Conservation (phyloP, 1,139 yeast genomes). For the Lodderomyces pseudojiufengensis region DNA sequence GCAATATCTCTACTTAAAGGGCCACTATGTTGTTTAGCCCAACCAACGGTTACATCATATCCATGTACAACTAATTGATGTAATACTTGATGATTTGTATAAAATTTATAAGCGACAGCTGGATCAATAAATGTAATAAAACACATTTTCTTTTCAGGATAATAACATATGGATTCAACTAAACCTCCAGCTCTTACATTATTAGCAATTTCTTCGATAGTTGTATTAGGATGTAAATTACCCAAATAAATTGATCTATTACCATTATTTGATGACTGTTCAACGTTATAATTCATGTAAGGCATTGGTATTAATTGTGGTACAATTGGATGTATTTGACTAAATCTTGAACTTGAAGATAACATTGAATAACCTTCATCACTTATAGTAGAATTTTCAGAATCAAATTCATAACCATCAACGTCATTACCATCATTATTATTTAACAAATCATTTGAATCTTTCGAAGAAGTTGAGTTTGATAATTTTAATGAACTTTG, state of each 20-base stretch:
- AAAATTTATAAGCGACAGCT: slow-evolving; percentile 39
- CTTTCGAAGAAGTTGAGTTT: slow-evolving; percentile 1
- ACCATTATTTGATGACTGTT: slow-evolving; percentile 16
- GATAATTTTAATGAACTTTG: slow-evolving; percentile 9
- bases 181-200: slow-evolving; percentile 49
- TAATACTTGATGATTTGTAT: slow-evolving; percentile 41
- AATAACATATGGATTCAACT: slow-evolving; percentile 38
- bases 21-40: slow-evolving; percentile 47
- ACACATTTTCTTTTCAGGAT: slow-evolving; percentile 38
- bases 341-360: slow-evolving; percentile 8
- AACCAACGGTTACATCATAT: slow-evolving; percentile 41
- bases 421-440: neutral
- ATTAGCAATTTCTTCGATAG: slow-evolving; percentile 48
- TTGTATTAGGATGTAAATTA: slow-evolving; percentile 41
- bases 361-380: slow-evolving; percentile 10
- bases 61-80: slow-evolving; percentile 48
- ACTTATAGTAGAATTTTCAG: slow-evolving; percentile 1
- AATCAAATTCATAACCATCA: slow-evolving; percentile 1
- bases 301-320: slow-evolving; percentile 27
- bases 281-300: slow-evolving; percentile 4
- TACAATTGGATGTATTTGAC: neutral
- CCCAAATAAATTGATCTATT: slow-evolving; percentile 46
- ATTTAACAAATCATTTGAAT: neutral
- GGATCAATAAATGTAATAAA: slow-evolving; percentile 47
- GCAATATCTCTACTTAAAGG: slow-evolving; percentile 37